Evolutionary conservation across 352 stramenopile genomes (phyloP).

Genomic region (Thalassiosira hispida): DNA sequence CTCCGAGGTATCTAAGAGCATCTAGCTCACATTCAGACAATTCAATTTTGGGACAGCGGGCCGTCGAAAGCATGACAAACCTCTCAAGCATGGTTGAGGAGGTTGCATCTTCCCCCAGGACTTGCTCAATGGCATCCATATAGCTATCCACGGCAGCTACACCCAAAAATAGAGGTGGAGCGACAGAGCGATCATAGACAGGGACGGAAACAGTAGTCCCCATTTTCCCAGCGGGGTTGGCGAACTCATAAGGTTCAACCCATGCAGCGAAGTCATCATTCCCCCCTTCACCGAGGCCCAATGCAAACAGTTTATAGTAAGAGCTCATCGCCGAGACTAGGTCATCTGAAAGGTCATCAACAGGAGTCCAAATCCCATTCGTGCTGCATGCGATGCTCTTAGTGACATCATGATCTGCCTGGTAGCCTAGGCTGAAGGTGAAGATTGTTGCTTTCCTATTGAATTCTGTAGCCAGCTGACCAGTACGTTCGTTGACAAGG

Average conservation of each 20-base stretch:
- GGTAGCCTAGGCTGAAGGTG: slow-evolving; percentile 48
- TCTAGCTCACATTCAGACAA: slow-evolving; percentile 43
- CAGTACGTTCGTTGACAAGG: slow-evolving; percentile 40
- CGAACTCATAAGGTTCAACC: slow-evolving; percentile 62
- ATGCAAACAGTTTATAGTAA: slow-evolving; percentile 66
- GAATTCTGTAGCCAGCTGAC: slow-evolving; percentile 13
- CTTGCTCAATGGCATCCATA: slow-evolving; percentile 47
- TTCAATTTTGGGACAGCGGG: slow-evolving; percentile 51
- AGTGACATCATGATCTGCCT: slow-evolving; percentile 41
- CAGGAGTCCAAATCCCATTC: slow-evolving; percentile 51
- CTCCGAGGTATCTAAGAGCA: slow-evolving; percentile 26
- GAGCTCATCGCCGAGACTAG: slow-evolving; percentile 38
- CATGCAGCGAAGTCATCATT: slow-evolving; percentile 60
- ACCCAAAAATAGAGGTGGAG: slow-evolving; percentile 54
- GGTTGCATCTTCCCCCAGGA: slow-evolving; percentile 26
- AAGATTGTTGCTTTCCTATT: slow-evolving; percentile 51
- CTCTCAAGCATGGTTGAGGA: slow-evolving; percentile 41
- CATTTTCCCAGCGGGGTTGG: slow-evolving; percentile 8
- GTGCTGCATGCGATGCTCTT: slow-evolving; percentile 59
- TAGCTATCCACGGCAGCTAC: slow-evolving; percentile 50
- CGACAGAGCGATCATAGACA: slow-evolving; percentile 57
- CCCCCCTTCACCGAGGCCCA: slow-evolving; percentile 40
- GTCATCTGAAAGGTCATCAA: slow-evolving; percentile 42
- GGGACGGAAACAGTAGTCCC: slow-evolving; percentile 63
- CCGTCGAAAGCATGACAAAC: slow-evolving; percentile 36